These are phyloP conservation scores for Chenopodium quinoa DNA, from an alignment of 148 eudicot species.

Conservation along the genomic window DNA sequence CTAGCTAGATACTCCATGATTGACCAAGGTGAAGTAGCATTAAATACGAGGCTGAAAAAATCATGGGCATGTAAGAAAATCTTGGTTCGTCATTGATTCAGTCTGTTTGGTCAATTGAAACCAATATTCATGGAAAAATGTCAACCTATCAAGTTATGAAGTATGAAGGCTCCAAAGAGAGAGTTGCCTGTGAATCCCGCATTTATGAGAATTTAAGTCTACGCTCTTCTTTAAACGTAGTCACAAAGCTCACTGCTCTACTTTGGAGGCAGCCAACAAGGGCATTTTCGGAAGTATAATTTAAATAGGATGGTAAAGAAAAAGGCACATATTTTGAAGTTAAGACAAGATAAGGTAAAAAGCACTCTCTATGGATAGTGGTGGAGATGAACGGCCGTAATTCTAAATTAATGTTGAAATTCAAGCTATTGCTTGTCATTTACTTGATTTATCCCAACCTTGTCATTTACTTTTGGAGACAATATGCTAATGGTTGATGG, in stretches of 20 bases:
- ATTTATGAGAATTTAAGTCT: background rate
- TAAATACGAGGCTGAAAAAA: background rate
- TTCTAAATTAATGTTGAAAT: background rate
- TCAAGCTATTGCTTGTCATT: background rate
- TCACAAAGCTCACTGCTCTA: background rate
- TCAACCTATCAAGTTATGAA: too few relatives aligned
- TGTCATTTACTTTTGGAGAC: background rate
- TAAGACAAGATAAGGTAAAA: background rate
- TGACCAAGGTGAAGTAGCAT: too few relatives aligned
- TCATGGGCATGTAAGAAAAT: background rate
- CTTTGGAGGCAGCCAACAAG: background rate
- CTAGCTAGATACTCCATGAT: too few relatives aligned
- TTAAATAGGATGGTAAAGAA: too few relatives aligned
- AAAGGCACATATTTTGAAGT: background rate
- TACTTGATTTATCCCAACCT: background rate
- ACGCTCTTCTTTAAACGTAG: slow-evolving; percentile 5
- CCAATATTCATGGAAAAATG: background rate
- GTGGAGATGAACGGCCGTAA: slow-evolving; percentile 12
- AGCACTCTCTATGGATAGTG: slow-evolving; percentile 7
- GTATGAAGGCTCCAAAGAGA: slow-evolving; percentile 6
- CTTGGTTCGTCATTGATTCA: too few relatives aligned
- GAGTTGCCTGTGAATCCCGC: slow-evolving; percentile 6
- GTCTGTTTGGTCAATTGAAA: background rate
- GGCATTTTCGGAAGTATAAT: background rate
- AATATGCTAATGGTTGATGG: too few relatives aligned